Base-by-base conservation (phyloP, 208 protist species). In the Acanthamoeba healyi region DNA sequence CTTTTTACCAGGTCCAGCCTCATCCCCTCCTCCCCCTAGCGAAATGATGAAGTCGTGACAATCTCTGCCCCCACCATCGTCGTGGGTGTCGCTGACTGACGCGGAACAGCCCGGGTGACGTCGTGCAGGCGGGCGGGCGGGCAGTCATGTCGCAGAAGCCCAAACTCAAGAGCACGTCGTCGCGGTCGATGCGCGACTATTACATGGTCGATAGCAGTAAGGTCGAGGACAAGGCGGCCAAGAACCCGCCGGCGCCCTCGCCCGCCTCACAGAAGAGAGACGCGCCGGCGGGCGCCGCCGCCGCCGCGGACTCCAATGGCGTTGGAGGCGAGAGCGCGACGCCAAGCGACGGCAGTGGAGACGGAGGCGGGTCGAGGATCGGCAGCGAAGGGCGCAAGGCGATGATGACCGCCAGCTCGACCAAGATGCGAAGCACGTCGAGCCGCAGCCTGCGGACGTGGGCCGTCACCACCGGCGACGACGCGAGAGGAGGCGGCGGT, bases 81-180 rank as follows among this genome's bases (percentile, higher is more conserved):
- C n/a, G n/a, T n/a, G n/a, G n/a, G n/a, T n/a, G n/a, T n/a, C n/a
- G n/a, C n/a, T n/a, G n/a, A n/a, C n/a, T n/a, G n/a, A n/a, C n/a
- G n/a, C n/a, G n/a, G n/a, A n/a, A n/a, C n/a, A n/a, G n/a, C n/a
- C n/a, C n/a, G n/a, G n/a, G n/a, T n/a, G n/a, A n/a, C n/a, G n/a
- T n/a, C n/a, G n/a, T n/a, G n/a, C n/a, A n/a, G n/a, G n/a, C n/a
- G n/a, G n/a, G n/a, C n/a, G n/a, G n/a, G n/a, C n/a, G 51, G 7
- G 17, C 10, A 10, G 51, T 58, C 7, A 84, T 84, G 74, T 58
- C 74, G 19, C 58, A 24, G 17, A 84, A 36, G 19, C 74, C 74
- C 38, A 84, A 58, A 22, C 74, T 56, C 74, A 84, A 84, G 42
- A 84, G 74, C 42, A 84, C 74, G 17, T 84, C 74, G 14, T 84